Evolutionary conservation across 768 basidiomycete species (phyloP).

Genomic region (Chalciporus piperatus): DNA sequence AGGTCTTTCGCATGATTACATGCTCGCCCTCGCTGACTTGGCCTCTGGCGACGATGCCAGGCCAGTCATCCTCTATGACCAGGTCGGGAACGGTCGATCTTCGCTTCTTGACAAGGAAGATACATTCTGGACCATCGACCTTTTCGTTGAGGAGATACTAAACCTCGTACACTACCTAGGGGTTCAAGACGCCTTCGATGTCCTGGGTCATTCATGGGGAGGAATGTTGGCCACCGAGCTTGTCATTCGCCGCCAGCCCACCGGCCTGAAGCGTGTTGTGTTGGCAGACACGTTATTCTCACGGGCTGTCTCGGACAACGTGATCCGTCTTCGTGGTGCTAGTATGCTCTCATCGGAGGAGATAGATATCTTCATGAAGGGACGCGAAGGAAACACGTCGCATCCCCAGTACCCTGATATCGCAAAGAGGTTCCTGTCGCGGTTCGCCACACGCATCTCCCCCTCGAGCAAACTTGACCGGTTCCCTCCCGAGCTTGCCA

Average conservation of each 20-base stretch:
- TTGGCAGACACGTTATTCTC: neutral
- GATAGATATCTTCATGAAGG: neutral
- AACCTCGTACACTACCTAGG: constrained; percentile 44
- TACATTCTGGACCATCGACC: constrained; percentile 44
- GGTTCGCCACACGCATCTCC: neutral
- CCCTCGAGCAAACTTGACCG: neutral
- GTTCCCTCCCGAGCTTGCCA: neutral
- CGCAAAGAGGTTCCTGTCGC: neutral
- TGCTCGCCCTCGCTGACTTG: constrained; percentile 39
- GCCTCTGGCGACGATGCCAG: constrained; percentile 3
- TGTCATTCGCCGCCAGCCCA: neutral
- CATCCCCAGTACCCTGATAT: neutral
- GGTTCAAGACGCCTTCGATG: constrained; percentile 37
- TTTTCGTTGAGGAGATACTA: constrained; percentile 52
- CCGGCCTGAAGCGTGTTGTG: neutral
- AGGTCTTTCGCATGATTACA: constrained; percentile 36
- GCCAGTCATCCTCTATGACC: constrained; percentile 51
- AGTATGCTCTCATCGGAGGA: neutral
- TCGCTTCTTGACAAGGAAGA: constrained; percentile 23
- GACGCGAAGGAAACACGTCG: neutral
- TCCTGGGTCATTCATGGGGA: constrained; percentile 58
- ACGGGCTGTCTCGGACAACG: neutral
- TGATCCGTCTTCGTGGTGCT: neutral
- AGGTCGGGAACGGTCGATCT: constrained; percentile 45
- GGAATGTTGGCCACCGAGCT: constrained; percentile 40